phyloP scores from a whole-genome alignment of 192 early-diverging fungal species.

The Coemansia sp. region DNA sequence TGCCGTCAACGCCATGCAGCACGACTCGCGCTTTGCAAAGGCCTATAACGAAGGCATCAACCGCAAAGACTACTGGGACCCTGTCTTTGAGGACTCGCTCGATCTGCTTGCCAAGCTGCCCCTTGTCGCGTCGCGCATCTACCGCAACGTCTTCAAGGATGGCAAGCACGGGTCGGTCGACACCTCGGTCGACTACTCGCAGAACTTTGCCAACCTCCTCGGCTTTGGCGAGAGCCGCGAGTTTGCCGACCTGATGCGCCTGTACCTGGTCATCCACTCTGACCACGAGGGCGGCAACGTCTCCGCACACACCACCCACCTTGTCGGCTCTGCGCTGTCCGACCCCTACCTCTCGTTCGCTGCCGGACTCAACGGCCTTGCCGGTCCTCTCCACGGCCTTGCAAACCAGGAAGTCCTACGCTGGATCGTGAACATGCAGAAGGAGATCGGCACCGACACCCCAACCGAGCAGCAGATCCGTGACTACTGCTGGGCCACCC shows the following conservation, averaged over 20 bases:
- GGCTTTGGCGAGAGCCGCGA: constrained; percentile 85
- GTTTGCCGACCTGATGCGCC: constrained; percentile 97
- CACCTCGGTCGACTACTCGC: constrained; percentile 86
- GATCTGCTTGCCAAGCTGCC: constrained; percentile 99
- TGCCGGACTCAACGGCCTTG: constrained; percentile 95
- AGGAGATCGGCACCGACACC: constrained; percentile 77
- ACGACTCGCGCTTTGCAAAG: constrained; percentile 95
- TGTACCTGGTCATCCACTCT: constrained; percentile 99
- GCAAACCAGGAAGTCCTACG: constrained; percentile 99
- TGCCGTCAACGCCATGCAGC: constrained; percentile 96
- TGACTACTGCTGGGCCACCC: constrained; percentile 94
- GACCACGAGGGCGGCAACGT: constrained; percentile 99
- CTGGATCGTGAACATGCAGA: constrained; percentile 92
- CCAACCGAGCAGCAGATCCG: constrained; percentile 92
- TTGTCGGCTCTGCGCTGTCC: constrained; percentile 96
- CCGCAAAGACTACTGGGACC: constrained; percentile 97
- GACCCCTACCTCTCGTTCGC: constrained; percentile 98
- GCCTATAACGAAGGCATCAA: constrained; percentile 90
- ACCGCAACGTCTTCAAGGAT: constrained; percentile 98
- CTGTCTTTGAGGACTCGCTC: constrained; percentile 94
- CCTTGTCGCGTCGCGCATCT: constrained; percentile 95
- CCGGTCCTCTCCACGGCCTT: constrained; percentile 98
- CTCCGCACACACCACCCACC: constrained; percentile 94
- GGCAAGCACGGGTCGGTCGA: constrained; percentile 89
- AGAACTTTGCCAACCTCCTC: constrained; percentile 92